Conservation (phyloP, 371 early-diverging fungal genomes). For the Mortierella sp. region DNA sequence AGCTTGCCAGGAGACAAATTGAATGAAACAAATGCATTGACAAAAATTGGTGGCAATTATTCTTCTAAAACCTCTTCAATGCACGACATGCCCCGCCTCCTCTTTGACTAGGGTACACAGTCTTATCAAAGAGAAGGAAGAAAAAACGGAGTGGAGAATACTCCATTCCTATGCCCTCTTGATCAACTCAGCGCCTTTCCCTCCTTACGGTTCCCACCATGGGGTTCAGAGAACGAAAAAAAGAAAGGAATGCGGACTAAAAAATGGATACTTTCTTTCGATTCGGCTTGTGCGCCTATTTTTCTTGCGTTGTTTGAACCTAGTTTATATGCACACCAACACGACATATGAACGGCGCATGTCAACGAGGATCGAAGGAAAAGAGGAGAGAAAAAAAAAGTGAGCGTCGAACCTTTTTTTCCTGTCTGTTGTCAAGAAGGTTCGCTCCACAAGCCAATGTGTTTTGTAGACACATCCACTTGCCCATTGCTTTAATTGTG, state of each 20-base stretch:
- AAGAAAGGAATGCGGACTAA: neutral
- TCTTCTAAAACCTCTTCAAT: neutral
- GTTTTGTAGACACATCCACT: neutral
- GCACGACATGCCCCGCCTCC: neutral
- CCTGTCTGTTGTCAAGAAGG: neutral
- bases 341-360: neutral
- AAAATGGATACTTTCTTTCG: neutral
- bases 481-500: neutral
- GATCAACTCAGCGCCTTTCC: neutral
- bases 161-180: neutral
- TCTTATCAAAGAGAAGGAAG: too few relatives aligned
- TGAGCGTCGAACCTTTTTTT: neutral
- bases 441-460: neutral
- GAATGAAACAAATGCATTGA: neutral
- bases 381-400: neutral
- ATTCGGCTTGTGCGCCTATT: neutral
- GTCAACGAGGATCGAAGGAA: neutral
- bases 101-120: neutral
- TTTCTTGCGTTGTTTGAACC: neutral
- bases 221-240: neutral
- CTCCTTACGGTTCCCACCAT: neutral
- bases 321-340: neutral
- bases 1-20: neutral
- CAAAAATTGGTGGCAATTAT: neutral
- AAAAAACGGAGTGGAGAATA: too few relatives aligned